Conservation (phyloP, 805 yeast genomes). For the Ogataea glucozyma region DNA sequence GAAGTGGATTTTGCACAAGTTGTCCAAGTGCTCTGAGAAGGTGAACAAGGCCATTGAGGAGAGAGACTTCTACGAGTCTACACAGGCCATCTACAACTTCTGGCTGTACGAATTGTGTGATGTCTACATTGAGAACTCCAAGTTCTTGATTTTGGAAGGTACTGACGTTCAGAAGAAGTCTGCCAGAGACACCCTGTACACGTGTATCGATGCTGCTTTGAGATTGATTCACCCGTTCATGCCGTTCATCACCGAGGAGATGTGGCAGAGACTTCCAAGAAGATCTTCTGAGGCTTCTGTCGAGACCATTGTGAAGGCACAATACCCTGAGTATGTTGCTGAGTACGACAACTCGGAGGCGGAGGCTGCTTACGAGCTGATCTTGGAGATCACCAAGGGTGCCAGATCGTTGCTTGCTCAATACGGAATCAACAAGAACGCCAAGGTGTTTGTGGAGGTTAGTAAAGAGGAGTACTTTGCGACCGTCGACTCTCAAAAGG, state of each 20-base stretch:
- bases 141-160: conserved; percentile 89
- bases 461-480: conserved; percentile 45
- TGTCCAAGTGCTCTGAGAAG: conserved; percentile 65
- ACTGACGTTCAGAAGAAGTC: conserved; percentile 78
- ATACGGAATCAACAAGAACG: conserved; percentile 85
- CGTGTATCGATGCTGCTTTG: conserved; percentile 88
- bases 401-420: conserved; percentile 92
- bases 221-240: conserved; percentile 94
- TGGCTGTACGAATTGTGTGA: conserved; percentile 96
- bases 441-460: conserved; percentile 82
- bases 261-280: conserved; percentile 98
- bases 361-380: conserved; percentile 75
- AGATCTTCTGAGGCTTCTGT: conserved; percentile 65
- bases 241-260: conserved; percentile 96
- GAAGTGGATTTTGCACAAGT: conserved; percentile 92
- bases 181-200: conserved; percentile 92
- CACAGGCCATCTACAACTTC: conserved; percentile 85
- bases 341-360: conserved; percentile 67
- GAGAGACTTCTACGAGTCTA: conserved; percentile 87
- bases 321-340: conserved; percentile 67
- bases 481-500: conserved; percentile 68
- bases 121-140: conserved; percentile 96
- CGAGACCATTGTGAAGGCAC: conserved; percentile 72
- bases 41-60: conserved; percentile 69
- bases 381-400: conserved; percentile 82